Evolutionary conservation across 1,284 basidiomycete species (phyloP), one percentile per base, ranked within the genome.

Genomic region (Heimioporus punctisporus): DNA sequence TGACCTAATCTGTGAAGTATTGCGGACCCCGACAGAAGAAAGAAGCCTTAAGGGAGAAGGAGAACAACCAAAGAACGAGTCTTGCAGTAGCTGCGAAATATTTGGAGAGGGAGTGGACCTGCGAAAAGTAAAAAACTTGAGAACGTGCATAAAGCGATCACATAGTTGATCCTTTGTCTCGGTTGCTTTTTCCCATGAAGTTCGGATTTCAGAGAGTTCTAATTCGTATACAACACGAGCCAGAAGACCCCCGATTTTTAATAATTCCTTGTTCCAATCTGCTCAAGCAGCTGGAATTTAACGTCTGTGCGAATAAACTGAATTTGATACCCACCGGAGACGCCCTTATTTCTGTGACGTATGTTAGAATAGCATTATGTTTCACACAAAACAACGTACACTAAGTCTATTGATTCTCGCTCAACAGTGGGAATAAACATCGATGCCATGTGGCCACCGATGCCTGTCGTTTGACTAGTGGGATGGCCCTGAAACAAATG

Each of bases 371-470:
- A 27, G 14, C 26, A 10, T 27, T 12, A 19, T 7, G 26, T 10
- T 4, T 8, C 5, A 8, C 0, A 14, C 4, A 8, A 10, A 41
- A 39, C 14, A 12, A 71, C 85, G 72, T 69, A 92, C 85, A 92
- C 86, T 11, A 95, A 74, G 72, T 97, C 95, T 55, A 98, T 89
- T 0, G 92, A 92, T 73, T 98, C 96, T 56, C 96, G 84, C 72
- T 98, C 96, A 2, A 99, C 95, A 0, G 96, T 99, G 3, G 95
- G 94, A 56, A 99, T 97, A 69, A 98, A 98, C 10, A 92, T 79
- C 1, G 93, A 89, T 4, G 93, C 85, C 71, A 98, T 85, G 63
- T 97, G 93, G 0, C 95, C 95, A 10, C 92, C 92, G 26, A 97
- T 85, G 30, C 95, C 94, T 2, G 95, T 97, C 4, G 94, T 97